Evolutionary conservation across 78 protist species (phyloP).

Genomic region (Isochrysis galbana): DNA sequence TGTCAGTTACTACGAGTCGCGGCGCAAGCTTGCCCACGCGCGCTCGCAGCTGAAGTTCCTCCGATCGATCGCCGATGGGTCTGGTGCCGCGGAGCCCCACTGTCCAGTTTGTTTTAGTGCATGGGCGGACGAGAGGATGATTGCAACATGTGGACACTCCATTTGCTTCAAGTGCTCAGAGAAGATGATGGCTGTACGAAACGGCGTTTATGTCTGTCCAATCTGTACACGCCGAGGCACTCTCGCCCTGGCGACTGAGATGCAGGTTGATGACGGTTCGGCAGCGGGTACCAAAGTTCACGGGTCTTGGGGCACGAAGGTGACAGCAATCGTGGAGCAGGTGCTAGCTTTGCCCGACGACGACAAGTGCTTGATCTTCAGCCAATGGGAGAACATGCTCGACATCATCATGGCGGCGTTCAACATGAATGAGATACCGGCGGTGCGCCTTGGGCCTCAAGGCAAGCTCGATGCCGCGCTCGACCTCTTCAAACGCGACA

Average conservation of each 20-base stretch:
- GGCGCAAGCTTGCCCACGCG: no score
- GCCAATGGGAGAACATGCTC: conserved; percentile 28
- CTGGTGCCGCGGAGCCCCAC: no score
- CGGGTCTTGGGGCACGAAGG: conserved; percentile 12
- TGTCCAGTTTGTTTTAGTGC: no score
- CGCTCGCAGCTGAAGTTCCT: no score
- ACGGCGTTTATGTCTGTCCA: neutral
- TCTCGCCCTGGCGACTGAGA: neutral
- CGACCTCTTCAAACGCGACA: neutral
- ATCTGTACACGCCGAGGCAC: neutral
- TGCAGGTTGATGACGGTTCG: conserved; percentile 1
- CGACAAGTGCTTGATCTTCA: conserved; percentile 9
- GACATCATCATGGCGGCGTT: neutral
- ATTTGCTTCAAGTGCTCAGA: neutral
- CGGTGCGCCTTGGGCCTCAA: neutral
- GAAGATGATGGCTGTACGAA: neutral
- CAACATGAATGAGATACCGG: neutral
- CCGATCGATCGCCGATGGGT: no score
- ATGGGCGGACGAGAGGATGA: neutral
- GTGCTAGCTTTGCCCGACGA: neutral
- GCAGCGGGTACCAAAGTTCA: neutral
- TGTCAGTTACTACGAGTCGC: no score
- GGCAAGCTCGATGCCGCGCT: neutral
- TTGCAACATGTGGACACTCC: neutral
- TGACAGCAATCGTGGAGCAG: neutral